These are phyloP conservation scores for Plasmodium inui DNA, from an alignment of 169 alveolate genomes.

Conservation along the genomic window DNA sequence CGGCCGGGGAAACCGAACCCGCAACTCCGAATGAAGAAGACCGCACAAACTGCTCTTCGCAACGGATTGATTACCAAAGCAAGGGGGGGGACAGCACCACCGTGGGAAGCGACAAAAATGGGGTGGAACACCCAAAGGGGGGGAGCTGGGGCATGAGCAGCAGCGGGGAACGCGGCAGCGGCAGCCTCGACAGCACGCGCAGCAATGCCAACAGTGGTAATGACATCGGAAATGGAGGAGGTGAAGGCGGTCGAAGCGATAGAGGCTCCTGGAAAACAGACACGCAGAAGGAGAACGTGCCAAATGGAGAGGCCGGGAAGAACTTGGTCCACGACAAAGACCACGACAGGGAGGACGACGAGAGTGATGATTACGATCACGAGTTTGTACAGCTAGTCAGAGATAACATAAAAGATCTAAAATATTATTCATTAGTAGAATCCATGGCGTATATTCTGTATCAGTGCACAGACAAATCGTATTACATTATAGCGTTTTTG, in stretches of 20 bases:
- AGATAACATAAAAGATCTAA: conserved; percentile 54
- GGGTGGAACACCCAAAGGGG: neutral
- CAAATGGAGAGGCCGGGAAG: neutral
- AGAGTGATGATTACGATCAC: conserved; percentile 15
- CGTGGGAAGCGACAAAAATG: neutral
- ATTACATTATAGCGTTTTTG: conserved; percentile 46
- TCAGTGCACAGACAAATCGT: conserved; percentile 68
- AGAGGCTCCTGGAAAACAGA: neutral
- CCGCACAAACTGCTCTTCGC: neutral
- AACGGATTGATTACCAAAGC: neutral
- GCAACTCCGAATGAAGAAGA: neutral
- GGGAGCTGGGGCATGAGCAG: neutral
- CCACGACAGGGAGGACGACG: neutral
- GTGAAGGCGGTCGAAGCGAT: neutral
- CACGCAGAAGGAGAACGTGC: neutral
- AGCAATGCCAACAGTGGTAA: neutral
- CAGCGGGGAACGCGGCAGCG: neutral
- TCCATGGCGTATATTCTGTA: conserved; percentile 70
- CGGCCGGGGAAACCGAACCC: neutral
- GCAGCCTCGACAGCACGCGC: neutral
- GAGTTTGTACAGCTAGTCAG: conserved; percentile 47
- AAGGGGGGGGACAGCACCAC: neutral
- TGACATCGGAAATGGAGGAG: neutral
- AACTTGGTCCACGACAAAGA: neutral
- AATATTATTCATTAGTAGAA: conserved; percentile 67